Evolutionary conservation across 176 grass and related monocot species (phyloP).

Genomic region (Puya raimondii): DNA sequence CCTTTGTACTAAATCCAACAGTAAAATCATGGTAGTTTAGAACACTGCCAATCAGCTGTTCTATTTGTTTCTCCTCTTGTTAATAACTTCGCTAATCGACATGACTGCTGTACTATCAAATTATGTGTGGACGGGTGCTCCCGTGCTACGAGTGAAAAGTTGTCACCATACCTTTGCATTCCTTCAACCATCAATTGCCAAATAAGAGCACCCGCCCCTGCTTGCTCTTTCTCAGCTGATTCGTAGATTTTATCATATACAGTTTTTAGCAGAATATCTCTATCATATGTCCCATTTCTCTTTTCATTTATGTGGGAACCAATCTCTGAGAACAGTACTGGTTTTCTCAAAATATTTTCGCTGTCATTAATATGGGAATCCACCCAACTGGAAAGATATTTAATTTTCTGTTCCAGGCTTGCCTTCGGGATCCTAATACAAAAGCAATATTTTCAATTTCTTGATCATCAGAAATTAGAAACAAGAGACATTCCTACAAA

Average conservation of each 20-base stretch:
- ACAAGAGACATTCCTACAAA: background rate
- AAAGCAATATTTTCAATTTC: conserved; percentile 8
- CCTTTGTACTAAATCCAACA: background rate
- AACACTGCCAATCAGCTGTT: conserved; percentile 10
- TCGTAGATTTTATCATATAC: conserved; percentile 81
- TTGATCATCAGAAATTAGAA: background rate
- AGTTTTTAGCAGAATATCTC: conserved; percentile 56
- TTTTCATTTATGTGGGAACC: conserved; percentile 37
- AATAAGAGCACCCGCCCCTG: conserved; percentile 73
- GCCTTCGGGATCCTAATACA: conserved; percentile 63
- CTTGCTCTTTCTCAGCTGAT: conserved; percentile 55
- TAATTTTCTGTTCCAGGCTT: conserved; percentile 55
- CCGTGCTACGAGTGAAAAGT: conserved; percentile 65
- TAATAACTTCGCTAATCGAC: conserved; percentile 40
- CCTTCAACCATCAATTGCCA: conserved; percentile 91
- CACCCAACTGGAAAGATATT: conserved; percentile 84
- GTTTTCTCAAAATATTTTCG: conserved; percentile 60
- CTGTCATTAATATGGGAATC: conserved; percentile 82
- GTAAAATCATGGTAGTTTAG: background rate
- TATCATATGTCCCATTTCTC: conserved; percentile 41
- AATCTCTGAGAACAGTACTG: conserved; percentile 81
- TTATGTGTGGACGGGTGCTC: conserved; percentile 49
- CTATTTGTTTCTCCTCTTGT: conserved; percentile 24
- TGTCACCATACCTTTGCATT: conserved; percentile 46
- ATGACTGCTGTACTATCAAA: conserved; percentile 67